Conservation (phyloP, 352 stramenopile genomes). For the Phytophthora capsici region DNA sequence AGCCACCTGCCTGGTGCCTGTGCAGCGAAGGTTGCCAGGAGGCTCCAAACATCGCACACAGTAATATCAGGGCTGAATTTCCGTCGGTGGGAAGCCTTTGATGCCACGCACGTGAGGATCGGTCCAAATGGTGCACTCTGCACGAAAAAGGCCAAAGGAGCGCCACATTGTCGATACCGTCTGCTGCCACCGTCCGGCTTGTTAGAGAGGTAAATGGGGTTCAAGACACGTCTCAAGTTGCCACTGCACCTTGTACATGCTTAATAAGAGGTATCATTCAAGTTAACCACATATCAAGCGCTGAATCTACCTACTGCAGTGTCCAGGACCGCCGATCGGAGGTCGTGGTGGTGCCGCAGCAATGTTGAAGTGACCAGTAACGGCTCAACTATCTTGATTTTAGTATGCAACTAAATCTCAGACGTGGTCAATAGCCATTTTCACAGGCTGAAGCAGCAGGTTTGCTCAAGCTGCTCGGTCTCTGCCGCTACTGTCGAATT, state of each 20-base stretch:
- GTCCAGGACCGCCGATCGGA: not conserved
- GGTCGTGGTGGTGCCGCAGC: constrained; percentile 7
- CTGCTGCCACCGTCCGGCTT: constrained; percentile 12
- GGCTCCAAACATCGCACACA: not conserved
- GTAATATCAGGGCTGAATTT: constrained; percentile 12
- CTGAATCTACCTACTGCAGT: not conserved
- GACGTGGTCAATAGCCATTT: constrained; percentile 7
- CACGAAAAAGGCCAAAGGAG: constrained; percentile 27
- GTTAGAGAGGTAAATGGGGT: not conserved
- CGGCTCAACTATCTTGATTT: constrained; percentile 21
- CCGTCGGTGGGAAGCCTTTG: not conserved
- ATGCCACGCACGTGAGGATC: constrained; percentile 13
- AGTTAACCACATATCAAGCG: not conserved
- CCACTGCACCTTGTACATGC: not conserved
- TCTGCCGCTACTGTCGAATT: constrained; percentile 3
- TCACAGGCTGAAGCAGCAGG: not conserved
- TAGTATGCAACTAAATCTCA: constrained; percentile 1
- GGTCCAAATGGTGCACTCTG: not conserved
- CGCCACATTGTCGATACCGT: constrained; percentile 21
- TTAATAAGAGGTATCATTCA: not conserved
- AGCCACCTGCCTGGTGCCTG: not conserved
- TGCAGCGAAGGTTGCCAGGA: not conserved
- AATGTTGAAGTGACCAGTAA: constrained; percentile 30
- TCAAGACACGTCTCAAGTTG: not conserved
- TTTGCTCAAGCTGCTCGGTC: constrained; percentile 3